These are phyloP conservation scores for Verticillium isaacii DNA, from an alignment of 2,329 filamentous ascomycete species.

Conservation along the genomic window DNA sequence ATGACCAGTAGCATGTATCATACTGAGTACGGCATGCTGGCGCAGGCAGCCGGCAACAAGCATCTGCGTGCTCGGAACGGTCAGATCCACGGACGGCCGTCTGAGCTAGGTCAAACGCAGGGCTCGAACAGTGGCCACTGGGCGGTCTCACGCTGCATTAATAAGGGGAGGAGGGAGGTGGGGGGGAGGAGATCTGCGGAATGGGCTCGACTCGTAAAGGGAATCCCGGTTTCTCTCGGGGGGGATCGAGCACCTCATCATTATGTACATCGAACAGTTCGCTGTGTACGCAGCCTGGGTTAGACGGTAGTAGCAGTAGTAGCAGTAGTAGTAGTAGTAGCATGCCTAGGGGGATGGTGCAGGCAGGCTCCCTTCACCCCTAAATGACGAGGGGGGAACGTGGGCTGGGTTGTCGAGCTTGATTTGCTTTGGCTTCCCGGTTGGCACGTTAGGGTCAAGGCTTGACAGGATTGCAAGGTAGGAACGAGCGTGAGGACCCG, in stretches of 20 bases:
- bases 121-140: neutral
- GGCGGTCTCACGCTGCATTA: neutral
- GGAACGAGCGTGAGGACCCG: neutral
- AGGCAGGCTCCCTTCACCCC: neutral
- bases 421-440: neutral
- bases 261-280: neutral
- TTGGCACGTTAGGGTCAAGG: no score
- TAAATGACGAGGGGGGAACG: neutral
- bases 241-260: neutral
- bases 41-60: neutral
- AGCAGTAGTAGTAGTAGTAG: no score
- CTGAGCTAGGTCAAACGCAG: neutral
- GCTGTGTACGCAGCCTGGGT: neutral
- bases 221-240: neutral
- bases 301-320: no score
- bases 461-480: neutral
- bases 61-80: neutral
- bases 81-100: neutral
- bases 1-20: neutral
- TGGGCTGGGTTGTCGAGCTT: neutral
- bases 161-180: neutral
- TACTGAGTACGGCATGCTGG: neutral
- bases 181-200: neutral
- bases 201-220: neutral
- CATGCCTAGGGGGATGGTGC: neutral